A percentile compares a stretch with the other conserved stretches of the same genome.
phyloP scores from a whole-genome alignment of 2,329 filamentous ascomycete genomes.

The Chrysosporium keratinophilum region DNA sequence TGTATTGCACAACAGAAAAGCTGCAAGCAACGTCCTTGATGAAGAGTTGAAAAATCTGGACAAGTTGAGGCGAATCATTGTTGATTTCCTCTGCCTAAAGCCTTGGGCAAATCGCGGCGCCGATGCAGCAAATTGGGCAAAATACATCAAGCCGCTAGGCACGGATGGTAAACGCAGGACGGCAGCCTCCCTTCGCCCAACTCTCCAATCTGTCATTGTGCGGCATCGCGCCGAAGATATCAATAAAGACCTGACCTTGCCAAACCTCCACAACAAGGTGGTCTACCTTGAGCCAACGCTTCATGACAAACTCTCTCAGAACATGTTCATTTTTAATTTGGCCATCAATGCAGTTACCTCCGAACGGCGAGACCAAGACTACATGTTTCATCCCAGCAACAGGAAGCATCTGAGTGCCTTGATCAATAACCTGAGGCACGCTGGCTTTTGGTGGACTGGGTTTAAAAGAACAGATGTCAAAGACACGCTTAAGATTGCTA shows the following conservation, averaged over 20 bases:
- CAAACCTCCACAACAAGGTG: slow-evolving; percentile 59
- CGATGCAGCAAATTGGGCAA: slow-evolving; percentile 58
- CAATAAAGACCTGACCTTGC: slow-evolving; percentile 52
- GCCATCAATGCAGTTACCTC: slow-evolving; percentile 82
- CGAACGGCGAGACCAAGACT: slow-evolving; percentile 71
- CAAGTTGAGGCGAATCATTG: slow-evolving; percentile 54
- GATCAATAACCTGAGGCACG: slow-evolving; percentile 68
- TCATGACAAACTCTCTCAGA: slow-evolving; percentile 73
- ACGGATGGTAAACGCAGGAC: slow-evolving; percentile 43
- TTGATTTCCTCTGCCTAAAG: slow-evolving; percentile 62
- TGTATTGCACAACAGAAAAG: slow-evolving; percentile 27
- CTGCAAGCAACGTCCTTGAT: slow-evolving; percentile 34
- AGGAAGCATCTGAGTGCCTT: slow-evolving; percentile 55
- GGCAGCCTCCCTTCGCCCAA: slow-evolving; percentile 47
- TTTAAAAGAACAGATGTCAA: slow-evolving; percentile 53
- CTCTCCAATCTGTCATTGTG: slow-evolving; percentile 69
- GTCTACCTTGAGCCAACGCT: slow-evolving; percentile 69
- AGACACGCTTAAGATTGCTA: slow-evolving; percentile 55
- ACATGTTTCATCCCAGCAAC: slow-evolving; percentile 75
- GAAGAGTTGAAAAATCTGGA: slow-evolving; percentile 56
- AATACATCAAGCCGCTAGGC: slow-evolving; percentile 56
- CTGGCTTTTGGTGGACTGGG: slow-evolving; percentile 78
- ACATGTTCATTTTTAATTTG: slow-evolving; percentile 74
- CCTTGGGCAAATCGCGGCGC: slow-evolving; percentile 63
- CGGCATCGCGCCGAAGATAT: slow-evolving; percentile 68